Base-by-base conservation (phyloP, 2,329 filamentous ascomycete genomes). In the Sclerotinia trifoliorum region DNA sequence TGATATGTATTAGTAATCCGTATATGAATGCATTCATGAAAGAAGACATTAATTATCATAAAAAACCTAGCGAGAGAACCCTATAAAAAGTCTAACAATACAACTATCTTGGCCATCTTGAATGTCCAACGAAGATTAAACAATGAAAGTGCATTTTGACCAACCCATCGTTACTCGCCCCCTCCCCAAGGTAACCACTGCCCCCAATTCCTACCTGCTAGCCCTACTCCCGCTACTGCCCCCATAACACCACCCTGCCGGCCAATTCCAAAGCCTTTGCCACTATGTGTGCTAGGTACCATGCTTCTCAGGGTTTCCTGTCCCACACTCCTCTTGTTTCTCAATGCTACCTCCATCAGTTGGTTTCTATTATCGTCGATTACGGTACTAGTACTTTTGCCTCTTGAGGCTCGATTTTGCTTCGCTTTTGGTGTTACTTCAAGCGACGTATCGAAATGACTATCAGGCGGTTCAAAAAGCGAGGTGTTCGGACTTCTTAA, bases 311-410 rank as follows among this genome's bases (percentile, higher is more conserved):
- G 52, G 0, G 69, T 72, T 62, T 74, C 72, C 17, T 69, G 68
- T 0, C 73, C 73, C 13, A 74, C 63, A 61, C 71, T 73, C 39
- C 73, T 71, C 58, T 74, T 71, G 49, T 73, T 74, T 48, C 67
- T 71, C 39, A 74, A 29, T 0, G 72, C 73, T 26, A 71, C 56
- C 32, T 73, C 61, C 63, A 61, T 70, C n/a, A 74, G 70, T 5
- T 67, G 64, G 5, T 67, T 55, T 13, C 71, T 66, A 51, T 70
- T 69, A 44, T 71, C 55, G 8, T 66, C 66, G 39, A 67, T n/a
- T 5, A 54, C 62, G 17, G 35, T 17, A 19, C 24, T 29, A 10
- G 24, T 29, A 54, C 62, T 56, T 5, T 21, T 68, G 29, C 1
- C 62, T 66, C 7, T 42, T n/a, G 29, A 21, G 19, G n/a, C 4